Base-by-base conservation (phyloP, 139 green algal genomes). In the Chara braunii region DNA sequence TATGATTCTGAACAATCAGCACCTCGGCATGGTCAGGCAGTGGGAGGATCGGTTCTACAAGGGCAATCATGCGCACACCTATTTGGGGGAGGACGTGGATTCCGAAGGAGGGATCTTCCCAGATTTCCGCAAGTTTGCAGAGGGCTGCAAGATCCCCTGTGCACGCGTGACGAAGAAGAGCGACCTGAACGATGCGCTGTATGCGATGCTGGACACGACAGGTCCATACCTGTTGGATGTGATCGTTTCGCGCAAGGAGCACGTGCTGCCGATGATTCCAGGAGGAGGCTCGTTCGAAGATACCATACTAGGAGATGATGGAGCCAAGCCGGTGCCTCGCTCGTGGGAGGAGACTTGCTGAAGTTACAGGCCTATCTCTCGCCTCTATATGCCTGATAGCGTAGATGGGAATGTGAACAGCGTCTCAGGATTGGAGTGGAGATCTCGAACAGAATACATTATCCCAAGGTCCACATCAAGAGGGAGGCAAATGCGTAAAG, bases 41-140 rank as follows among this genome's bases (percentile, higher is more conserved):
- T 99, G 94, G 94, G 94, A 99, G 82, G 93, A 98, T 73, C 80
- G 94, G 51, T 99, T 99, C 80, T 99, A 99, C 87, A 95, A 97
- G 84, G 59, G 60, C 3, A 99, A 99, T 83, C 84, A 90, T 37
- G 94, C 88, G 1, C 93, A 98, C 81, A 99, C 94, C 0, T 99
- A 97, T 79, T 83, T 99, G 40, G 94, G 94, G 36, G 80, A 85
- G 37, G 69, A 72, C 43, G 84, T 87, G 37, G 64, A 94, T n/a
- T n/a, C n/a, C n/a, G 72, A 86, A 63, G 69, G 68, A 1, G 86
- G 97, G 80, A 97, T 99, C 81, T 99, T 94, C 84, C 94, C 94
- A 1, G 88, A 99, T 81, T 96, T 99, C 71, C 85, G 94, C 29
- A 88, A 61, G 31, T 90, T 96, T 78, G 86, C 89, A 3, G 58